These are phyloP conservation scores for Erucastrum elatum DNA, from an alignment of 345 rosid genomes.

Conservation along the genomic window DNA sequence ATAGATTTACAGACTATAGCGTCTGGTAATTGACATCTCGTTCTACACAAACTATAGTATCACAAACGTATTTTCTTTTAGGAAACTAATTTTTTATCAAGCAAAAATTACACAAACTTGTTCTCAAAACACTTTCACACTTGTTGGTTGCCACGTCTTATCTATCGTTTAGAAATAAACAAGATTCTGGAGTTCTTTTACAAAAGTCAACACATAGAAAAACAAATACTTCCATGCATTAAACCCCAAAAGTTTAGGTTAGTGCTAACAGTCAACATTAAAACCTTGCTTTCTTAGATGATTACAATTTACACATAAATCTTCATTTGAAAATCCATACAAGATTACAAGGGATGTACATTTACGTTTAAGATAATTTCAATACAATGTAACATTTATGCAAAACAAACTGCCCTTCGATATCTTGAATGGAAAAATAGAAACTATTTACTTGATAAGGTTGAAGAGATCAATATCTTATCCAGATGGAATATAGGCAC, in stretches of 20 bases:
- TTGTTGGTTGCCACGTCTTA: no score
- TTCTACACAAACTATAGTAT: neutral
- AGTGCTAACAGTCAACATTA: neutral
- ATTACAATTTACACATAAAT: neutral
- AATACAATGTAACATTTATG: no score
- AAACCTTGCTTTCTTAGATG: neutral
- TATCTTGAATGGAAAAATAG: neutral
- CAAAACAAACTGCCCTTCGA: neutral
- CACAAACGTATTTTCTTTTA: no score
- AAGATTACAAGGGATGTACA: no score
- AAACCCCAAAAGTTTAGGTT: neutral
- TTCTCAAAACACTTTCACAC: no score
- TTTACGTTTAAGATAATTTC: no score
- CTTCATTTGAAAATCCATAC: no score
- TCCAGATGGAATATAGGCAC: no score
- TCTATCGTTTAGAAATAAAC: no score
- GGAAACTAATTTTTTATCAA: neutral
- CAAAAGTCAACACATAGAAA: no score
- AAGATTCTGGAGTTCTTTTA: neutral
- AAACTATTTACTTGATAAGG: neutral
- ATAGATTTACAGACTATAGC: neutral
- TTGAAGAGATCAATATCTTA: neutral
- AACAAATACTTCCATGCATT: neutral
- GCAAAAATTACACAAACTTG: neutral
- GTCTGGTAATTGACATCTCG: neutral